phyloP scores from a whole-genome alignment of 2,329 filamentous ascomycete genomes.

The Phyllosticta citriasiana region DNA sequence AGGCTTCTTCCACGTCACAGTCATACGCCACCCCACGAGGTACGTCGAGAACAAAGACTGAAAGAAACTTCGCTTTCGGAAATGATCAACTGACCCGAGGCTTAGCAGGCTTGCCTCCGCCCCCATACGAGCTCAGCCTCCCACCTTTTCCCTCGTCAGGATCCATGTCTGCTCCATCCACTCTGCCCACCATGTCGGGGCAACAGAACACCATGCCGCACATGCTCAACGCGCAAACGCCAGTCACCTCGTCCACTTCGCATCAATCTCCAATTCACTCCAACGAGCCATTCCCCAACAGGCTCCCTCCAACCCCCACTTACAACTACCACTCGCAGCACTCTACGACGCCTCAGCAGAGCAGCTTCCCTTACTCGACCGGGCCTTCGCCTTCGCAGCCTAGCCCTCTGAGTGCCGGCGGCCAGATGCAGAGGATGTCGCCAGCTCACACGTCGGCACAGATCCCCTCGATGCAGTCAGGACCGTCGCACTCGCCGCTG shows the following conservation, averaged over 20 bases:
- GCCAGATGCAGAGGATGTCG: constrained; percentile 41
- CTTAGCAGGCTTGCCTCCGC: constrained; percentile 51
- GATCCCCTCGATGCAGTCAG: constrained; percentile 36
- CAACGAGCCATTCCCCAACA: constrained; percentile 46
- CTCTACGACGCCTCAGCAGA: constrained; percentile 41
- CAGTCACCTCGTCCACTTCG: constrained; percentile 27
- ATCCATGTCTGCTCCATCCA: constrained; percentile 45
- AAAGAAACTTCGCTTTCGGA: background rate
- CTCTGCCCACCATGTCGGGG: constrained; percentile 34
- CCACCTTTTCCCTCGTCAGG: constrained; percentile 53
- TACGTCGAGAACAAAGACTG: constrained; percentile 25
- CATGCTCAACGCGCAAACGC: constrained; percentile 37
- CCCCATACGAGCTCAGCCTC: constrained; percentile 58
- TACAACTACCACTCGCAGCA: constrained; percentile 50
- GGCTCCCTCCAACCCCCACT: constrained; percentile 49
- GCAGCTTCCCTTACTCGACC: constrained; percentile 38
- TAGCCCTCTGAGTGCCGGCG: constrained; percentile 38
- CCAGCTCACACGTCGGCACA: constrained; percentile 37
- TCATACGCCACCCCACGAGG: constrained; percentile 32
- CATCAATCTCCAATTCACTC: constrained; percentile 45
- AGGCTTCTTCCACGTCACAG: constrained; percentile 8
- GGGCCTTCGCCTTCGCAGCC: constrained; percentile 41
- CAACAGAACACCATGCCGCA: constrained; percentile 37
- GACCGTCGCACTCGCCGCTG: constrained; percentile 38
- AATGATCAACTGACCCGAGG: constrained; percentile 7